Evolutionary conservation across 495 filamentous ascomycete genomes (phyloP), one percentile per base, ranked within the genome.

Genomic region (Articulospora tetracladia): DNA sequence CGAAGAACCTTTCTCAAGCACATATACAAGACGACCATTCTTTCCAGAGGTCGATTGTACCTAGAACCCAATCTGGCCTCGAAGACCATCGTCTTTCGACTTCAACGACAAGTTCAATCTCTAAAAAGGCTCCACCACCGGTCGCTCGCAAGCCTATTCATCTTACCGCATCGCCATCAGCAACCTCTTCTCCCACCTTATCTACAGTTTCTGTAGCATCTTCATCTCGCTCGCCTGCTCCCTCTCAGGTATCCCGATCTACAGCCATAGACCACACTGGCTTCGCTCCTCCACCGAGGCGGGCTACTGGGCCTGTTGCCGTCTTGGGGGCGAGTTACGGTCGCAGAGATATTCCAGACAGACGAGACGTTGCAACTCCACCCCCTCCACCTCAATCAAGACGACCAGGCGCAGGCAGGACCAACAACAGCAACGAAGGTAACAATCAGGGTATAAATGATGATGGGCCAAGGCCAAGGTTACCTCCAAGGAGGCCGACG

Each of bases 131-230:
- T 0, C 67, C 78, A 15, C 81, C 81, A n/a, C 80, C 81, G 0
- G 71, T 84, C 50, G 80, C 78, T 3, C 73, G 72, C 53, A 84
- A 84, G 58, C 81, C 81, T 1, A 73, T 77, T 6, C 78, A 83
- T 65, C 74, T 84, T 15, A 68, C 66, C 13, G 64, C 64, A 17
- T 77, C 77, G 0, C 72, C 55, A 25, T 61, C 66, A 10, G 22
- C 51, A 1, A 58, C 58, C 8, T 53, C 59, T 1, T 62, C 60
- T 2, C 63, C 66, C 8, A 64, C 61, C 1, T 23, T 60, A 4
- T 53, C 59, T 17, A 24, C 55, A 13, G 51, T 49, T 8, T 55
- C 60, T 2, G 20, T 47, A 20, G 41, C 66, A 8, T 48, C 44
- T 26, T 22, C 44, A 19, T 57, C 34, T 20, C 52, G 39, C 1